Base-by-base conservation (phyloP, 345 rosid genomes). In the Boechera divaricarpa region DNA sequence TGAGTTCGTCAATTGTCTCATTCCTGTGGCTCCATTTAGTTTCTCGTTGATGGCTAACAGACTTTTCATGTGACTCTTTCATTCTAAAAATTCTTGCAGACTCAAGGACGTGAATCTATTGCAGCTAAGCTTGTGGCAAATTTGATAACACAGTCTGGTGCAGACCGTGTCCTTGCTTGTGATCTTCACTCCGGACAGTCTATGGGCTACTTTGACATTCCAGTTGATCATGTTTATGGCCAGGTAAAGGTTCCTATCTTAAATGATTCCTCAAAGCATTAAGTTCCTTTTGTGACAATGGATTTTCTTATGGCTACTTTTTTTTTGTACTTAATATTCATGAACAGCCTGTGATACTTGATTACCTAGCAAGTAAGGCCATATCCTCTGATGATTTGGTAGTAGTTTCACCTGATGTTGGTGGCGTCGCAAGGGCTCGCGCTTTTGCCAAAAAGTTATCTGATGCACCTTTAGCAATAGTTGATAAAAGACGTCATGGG, bases 111-210 rank as follows among this genome's bases (percentile, higher is more conserved):
- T 64, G 98, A 90, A 83, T 92, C 97, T 69, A 94, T 94, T 80
- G 97, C 97, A 15, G 97, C 82, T 44, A 80, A 80, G 68, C 82
- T 80, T 69, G 82, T 80, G 18, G 82, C 79, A 15, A 80, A 80
- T 74, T 65, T 80, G 76, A 80, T 80, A 38, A 80, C 82, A 1
- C 89, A 94, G 87, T 92, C 97, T 5, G 98, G 98, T 65, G 98
- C 98, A 63, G 91, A 92, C 75, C 97, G 97, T 80, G 98, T 94
- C 73, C 90, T 94, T 80, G 95, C 95, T 56, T 92, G 98, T 89
- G 98, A 94, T 85, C 98, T 94, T 80, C 98, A 94, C 76, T 94
- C 98, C 7, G 98, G 98, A 61, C 98, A 92, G 88, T 94, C 98
- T 69, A 94, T 94, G 92, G 98, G 98, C 8, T 94, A 94, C 82